These are phyloP conservation scores for Candida multigemmis DNA, from an alignment of 805 yeast species.

Conservation along the genomic window DNA sequence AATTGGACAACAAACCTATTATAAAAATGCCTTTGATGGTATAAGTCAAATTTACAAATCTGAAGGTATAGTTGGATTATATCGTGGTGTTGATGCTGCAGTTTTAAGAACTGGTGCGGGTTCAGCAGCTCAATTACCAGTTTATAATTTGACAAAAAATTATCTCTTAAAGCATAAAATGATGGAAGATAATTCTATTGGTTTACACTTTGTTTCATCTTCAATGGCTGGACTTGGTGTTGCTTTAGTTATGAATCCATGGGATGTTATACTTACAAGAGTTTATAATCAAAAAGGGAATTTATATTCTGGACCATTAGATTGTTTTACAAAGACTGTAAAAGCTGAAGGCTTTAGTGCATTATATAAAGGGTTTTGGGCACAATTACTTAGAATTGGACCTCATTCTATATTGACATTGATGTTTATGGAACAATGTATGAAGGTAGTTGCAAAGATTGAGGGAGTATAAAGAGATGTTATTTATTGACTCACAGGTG, in stretches of 20 bases:
- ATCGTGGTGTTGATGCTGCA: constrained; percentile 92
- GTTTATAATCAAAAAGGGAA: constrained; percentile 91
- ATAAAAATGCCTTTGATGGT: constrained; percentile 63
- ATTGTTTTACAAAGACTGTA: constrained; percentile 80
- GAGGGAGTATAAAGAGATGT: too few relatives aligned
- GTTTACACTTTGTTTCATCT: constrained; percentile 64
- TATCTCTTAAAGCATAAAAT: constrained; percentile 45
- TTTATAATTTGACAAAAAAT: constrained; percentile 71
- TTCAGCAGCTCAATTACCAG: constrained; percentile 89
- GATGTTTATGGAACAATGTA: constrained; percentile 93
- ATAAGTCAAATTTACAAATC: constrained; percentile 46
- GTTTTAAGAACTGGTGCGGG: constrained; percentile 92
- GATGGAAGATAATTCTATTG: constrained; percentile 50
- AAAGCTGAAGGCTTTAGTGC: constrained; percentile 79
- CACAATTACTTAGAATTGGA: constrained; percentile 85
- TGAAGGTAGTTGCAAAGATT: constrained; percentile 41
- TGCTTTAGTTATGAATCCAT: constrained; percentile 92
- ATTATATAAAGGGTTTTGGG: constrained; percentile 89
- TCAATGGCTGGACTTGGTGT: constrained; percentile 86
- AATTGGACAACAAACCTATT: constrained; percentile 91
- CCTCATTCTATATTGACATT: constrained; percentile 90
- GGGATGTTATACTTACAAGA: constrained; percentile 92
- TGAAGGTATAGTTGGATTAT: constrained; percentile 75
- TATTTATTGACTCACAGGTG: too few relatives aligned
- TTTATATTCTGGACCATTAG: constrained; percentile 78